Conservation (phyloP, 768 basidiomycete genomes). For the Chlorophyllum brunneum region DNA sequence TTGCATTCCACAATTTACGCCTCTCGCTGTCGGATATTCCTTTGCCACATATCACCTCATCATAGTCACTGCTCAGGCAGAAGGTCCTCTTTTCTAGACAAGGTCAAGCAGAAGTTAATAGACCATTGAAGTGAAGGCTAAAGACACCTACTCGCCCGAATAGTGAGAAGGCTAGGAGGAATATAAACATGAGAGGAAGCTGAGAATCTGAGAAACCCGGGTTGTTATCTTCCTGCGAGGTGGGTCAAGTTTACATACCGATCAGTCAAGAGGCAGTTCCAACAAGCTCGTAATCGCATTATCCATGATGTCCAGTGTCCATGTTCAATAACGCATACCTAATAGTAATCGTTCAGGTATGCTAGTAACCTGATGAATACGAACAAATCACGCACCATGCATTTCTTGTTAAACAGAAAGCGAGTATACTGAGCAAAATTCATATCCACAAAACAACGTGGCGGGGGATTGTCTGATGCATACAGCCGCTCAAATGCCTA, state of each 20-base stretch:
- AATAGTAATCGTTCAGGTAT: too few relatives aligned
- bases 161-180: not conserved
- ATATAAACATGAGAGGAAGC: not conserved
- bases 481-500: constrained; percentile 21
- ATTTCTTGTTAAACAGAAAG: constrained; percentile 25
- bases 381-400: not conserved
- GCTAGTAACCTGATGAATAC: too few relatives aligned
- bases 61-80: not conserved
- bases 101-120: not conserved
- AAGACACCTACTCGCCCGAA: not conserved
- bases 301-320: not conserved
- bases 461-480: constrained; percentile 14
- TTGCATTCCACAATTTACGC: not conserved
- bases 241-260: too few relatives aligned
- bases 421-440: constrained; percentile 30
- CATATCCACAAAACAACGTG: constrained; percentile 24
- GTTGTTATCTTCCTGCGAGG: too few relatives aligned
- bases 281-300: not conserved
- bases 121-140: not conserved
- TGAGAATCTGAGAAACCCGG: not conserved
- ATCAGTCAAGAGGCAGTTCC: too few relatives aligned
- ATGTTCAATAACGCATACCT: not conserved
- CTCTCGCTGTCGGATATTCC: not conserved
- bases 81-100: not conserved
- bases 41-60: not conserved